A percentile compares a stretch with the other conserved stretches of the same genome.
phyloP scores from a whole-genome alignment of 2,329 filamentous ascomycete genomes.

The Beauveria sp. region DNA sequence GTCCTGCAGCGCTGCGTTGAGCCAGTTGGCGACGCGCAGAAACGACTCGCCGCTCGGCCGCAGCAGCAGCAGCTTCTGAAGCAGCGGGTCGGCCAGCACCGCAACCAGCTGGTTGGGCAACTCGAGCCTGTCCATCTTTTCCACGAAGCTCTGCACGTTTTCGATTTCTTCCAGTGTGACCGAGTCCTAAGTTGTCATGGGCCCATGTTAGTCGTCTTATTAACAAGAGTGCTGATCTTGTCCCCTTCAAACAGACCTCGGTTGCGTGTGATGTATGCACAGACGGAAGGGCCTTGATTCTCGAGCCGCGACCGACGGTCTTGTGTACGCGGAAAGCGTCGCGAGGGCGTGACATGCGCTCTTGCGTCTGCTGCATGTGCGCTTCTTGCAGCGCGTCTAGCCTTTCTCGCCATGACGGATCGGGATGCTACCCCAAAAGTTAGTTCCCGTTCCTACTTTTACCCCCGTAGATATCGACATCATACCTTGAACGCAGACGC shows the following conservation, averaged over 20 bases:
- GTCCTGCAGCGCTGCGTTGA: slow-evolving; percentile 48
- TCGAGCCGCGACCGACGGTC: slow-evolving; percentile 24
- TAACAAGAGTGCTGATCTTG: neutral
- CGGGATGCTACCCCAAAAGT: slow-evolving; percentile 51
- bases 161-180: slow-evolving; percentile 73
- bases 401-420: slow-evolving; percentile 64
- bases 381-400: slow-evolving; percentile 59
- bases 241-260: slow-evolving; percentile 39
- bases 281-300: slow-evolving; percentile 47
- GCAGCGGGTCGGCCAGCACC: slow-evolving; percentile 64
- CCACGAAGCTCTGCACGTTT: slow-evolving; percentile 59
- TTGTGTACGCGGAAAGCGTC: slow-evolving; percentile 57
- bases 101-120: slow-evolving; percentile 76
- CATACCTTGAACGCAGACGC: slow-evolving; percentile 54
- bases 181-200: slow-evolving; percentile 37
- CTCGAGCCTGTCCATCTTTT: slow-evolving; percentile 69
- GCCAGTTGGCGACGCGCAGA: slow-evolving; percentile 51
- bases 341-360: slow-evolving; percentile 26
- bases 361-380: slow-evolving; percentile 41
- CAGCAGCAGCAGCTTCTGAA: slow-evolving; percentile 70
- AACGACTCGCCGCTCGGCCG: slow-evolving; percentile 46
- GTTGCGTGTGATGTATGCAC: slow-evolving; percentile 69
- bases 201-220: slow-evolving; percentile 3
- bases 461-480: neutral
- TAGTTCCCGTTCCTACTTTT: neutral